Evolutionary conservation across 1,284 basidiomycete species (phyloP), one percentile per base, ranked within the genome.

Genomic region (Trichosporon ovoides): DNA sequence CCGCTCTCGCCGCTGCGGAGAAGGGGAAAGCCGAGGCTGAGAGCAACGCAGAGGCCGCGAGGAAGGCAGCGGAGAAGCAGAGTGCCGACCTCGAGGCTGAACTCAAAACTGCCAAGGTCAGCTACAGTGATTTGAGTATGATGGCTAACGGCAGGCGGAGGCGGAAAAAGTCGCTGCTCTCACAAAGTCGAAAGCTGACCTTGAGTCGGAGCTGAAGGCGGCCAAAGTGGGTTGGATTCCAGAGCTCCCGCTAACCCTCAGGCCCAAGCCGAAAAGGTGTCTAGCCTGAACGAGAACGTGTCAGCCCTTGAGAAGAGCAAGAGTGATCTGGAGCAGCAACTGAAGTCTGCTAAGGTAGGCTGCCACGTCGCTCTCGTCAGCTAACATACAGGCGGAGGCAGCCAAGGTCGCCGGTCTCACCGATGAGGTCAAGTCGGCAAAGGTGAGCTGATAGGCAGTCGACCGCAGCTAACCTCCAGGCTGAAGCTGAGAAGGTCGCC

Each of bases 1-100:
- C 70, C 28, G 68, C 66, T 14, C 57, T 75, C 52, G 67, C 63
- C 5, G 67, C 61, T 16, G n/a, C 19, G 35, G 28, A 31, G 28
- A 31, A 31, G 28, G 28, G 9, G 28, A 31, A 31, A 9, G 28
- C 28, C 28, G 28, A 31, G 28, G 28, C 28, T 31, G 5, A 31
- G 28, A 31, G 28, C 28, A 4, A 9, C 5, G 28, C 43, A 7
- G n/a, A 14, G 1, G 16, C 24, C 3, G 43, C 24, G 10, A 16
- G 16, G 43, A 48, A 48, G 43, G 43, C 46, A 11, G 22, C 58
- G 58, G 35, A 71, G 34, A 68, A 63, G 59, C 24, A 54, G 12
- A 59, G 57, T 20, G 55, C 31, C 18, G 68, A 69, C 48, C 57
- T 70, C 49, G 68, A 70, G 46, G 59, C 28, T 9, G 52, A 65